These are phyloP conservation scores for Solanum boliviense DNA, from an alignment of 257 asterid species.

Conservation along the genomic window DNA sequence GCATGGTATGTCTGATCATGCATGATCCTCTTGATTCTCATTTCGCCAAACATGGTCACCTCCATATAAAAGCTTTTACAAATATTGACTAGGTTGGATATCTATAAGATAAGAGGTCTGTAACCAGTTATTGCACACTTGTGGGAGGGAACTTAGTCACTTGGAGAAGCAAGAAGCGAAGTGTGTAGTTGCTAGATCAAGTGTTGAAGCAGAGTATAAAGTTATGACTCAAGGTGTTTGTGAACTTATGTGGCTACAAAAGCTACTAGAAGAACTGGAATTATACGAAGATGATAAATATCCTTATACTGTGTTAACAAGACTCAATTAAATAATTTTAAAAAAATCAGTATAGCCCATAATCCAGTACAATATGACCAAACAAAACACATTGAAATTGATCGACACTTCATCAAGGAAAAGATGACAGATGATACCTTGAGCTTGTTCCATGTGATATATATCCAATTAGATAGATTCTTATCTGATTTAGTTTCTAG, in stretches of 20 bases:
- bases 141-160: background rate
- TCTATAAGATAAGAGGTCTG: background rate
- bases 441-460: background rate
- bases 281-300: background rate
- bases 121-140: background rate
- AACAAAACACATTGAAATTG: background rate
- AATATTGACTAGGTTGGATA: background rate
- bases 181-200: background rate
- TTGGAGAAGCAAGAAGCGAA: background rate
- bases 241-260: background rate
- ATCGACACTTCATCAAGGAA: background rate
- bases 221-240: background rate
- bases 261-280: background rate
- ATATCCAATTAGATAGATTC: background rate
- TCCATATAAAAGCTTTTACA: background rate
- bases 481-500: background rate
- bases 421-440: background rate
- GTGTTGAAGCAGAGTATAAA: background rate
- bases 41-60: background rate
- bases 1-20: background rate
- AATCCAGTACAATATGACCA: background rate
- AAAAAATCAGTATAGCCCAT: background rate
- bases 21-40: background rate
- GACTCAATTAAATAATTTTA: too few relatives aligned
- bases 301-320: background rate